Evolutionary conservation across 1,284 basidiomycete genomes (phyloP).

Genomic region (Sporisorium sorghi): DNA sequence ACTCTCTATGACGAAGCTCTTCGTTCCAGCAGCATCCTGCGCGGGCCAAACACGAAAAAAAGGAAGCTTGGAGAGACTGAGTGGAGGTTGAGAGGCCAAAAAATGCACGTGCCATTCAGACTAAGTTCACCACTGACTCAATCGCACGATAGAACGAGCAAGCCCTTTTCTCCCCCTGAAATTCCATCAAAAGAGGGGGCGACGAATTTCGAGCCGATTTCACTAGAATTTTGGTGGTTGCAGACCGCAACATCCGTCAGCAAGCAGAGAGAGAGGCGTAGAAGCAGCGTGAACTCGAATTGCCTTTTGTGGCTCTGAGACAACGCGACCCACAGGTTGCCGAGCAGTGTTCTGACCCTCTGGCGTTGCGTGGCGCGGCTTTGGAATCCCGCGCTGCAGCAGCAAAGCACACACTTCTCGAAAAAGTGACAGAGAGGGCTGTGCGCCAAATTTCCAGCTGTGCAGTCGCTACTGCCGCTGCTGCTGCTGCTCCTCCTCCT

Average conservation of each 20-base stretch:
- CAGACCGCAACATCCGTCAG: background rate
- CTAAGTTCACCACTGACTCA: background rate
- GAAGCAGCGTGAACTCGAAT: constrained; percentile 7
- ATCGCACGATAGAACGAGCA: constrained; percentile 14
- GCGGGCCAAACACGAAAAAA: background rate
- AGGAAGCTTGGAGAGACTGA: background rate
- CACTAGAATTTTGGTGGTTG: background rate
- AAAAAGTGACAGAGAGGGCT: background rate
- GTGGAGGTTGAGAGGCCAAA: constrained; percentile 21
- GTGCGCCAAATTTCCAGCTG: background rate
- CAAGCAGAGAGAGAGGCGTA: background rate
- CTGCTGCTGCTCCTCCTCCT: too few relatives aligned
- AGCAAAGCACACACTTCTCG: background rate
- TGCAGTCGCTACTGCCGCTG: background rate
- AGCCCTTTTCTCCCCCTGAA: background rate
- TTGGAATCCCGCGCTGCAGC: constrained; percentile 1
- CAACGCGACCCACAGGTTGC: background rate
- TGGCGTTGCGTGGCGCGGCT: background rate
- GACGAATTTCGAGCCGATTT: background rate
- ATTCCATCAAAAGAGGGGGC: background rate
- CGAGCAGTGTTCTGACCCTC: too few relatives aligned
- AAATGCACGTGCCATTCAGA: constrained; percentile 33
- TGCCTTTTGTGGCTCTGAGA: background rate
- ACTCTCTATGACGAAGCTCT: background rate
- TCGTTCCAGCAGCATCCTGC: background rate